phyloP scores from a whole-genome alignment of 345 rosid species.

The Clausena lansium region DNA sequence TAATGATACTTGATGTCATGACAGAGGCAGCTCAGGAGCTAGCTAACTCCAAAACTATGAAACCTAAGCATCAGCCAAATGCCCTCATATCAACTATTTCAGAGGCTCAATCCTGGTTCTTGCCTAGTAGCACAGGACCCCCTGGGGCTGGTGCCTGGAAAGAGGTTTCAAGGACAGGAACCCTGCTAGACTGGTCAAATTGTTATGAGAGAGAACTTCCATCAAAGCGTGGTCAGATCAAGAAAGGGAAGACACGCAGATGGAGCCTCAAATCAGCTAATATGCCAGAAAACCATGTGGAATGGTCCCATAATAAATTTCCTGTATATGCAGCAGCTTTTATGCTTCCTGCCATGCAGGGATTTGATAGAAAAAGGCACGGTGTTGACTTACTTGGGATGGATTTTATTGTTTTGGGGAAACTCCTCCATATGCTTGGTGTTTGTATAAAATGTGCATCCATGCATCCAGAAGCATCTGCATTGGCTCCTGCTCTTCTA shows the following conservation, averaged over 20 bases:
- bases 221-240: constrained; percentile 47
- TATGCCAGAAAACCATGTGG: constrained; percentile 41
- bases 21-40: constrained; percentile 92
- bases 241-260: constrained; percentile 76
- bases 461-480: constrained; percentile 96
- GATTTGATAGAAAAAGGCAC: constrained; percentile 84
- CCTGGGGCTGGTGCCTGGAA: constrained; percentile 71
- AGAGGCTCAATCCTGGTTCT: constrained; percentile 87
- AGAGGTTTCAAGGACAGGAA: constrained; percentile 64
- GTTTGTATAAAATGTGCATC: constrained; percentile 83
- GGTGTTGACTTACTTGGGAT: constrained; percentile 97
- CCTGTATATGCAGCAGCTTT: constrained; percentile 88
- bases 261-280: constrained; percentile 67
- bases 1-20: constrained; percentile 97
- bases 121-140: constrained; percentile 74
- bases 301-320: constrained; percentile 71
- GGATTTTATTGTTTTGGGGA: constrained; percentile 91
- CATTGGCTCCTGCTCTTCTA: constrained; percentile 70
- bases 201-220: constrained; percentile 91
- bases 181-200: constrained; percentile 65
- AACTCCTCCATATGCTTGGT: constrained; percentile 92
- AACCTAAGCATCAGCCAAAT: constrained; percentile 46
- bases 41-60: constrained; percentile 56
- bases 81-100: constrained; percentile 66
- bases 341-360: constrained; percentile 99